Percentiles rank a stretch among this genome's conserved stretches.
Evolutionary conservation across 1,284 basidiomycete species (phyloP).

Genomic region (Amylostereum areolatum): DNA sequence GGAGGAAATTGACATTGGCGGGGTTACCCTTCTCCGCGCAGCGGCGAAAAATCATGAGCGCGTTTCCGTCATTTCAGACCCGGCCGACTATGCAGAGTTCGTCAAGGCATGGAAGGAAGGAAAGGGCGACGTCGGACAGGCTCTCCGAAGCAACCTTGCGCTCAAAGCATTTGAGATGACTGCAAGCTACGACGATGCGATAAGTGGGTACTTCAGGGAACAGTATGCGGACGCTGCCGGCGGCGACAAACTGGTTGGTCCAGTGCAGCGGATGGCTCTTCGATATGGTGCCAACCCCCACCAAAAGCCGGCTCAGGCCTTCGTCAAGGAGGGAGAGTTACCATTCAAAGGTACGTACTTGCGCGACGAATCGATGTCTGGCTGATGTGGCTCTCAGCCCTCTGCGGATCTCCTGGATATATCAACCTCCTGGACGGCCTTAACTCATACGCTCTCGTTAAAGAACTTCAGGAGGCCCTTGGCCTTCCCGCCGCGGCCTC

Average conservation of each 20-base stretch:
- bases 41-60: slow-evolving; percentile 98
- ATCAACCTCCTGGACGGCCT: slow-evolving; percentile 99
- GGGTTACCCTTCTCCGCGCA: slow-evolving; percentile 95
- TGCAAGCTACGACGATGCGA: slow-evolving; percentile 91
- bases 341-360: slow-evolving; percentile 85
- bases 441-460: slow-evolving; percentile 96
- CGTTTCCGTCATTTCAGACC: slow-evolving; percentile 90
- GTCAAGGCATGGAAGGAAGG: slow-evolving; percentile 69
- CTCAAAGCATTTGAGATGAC: slow-evolving; percentile 99
- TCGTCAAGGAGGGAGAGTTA: slow-evolving; percentile 83
- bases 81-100: slow-evolving; percentile 87
- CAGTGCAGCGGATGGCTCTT: slow-evolving; percentile 81
- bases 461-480: slow-evolving; percentile 85
- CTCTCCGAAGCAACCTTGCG: slow-evolving; percentile 75
- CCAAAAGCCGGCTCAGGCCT: slow-evolving; percentile 98
- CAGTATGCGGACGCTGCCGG: slow-evolving; percentile 83
- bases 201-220: slow-evolving; percentile 94
- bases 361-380: not conserved
- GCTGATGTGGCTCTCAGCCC: slow-evolving; percentile 40
- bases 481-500: slow-evolving; percentile 93
- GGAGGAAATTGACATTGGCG: slow-evolving; percentile 99
- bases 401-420: slow-evolving; percentile 95
- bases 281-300: slow-evolving; percentile 98
- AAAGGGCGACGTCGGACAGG: slow-evolving; percentile 65
- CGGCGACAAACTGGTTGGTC: slow-evolving; percentile 54